Conservation (phyloP, 768 basidiomycete species). For the Suillus ampliporus region DNA sequence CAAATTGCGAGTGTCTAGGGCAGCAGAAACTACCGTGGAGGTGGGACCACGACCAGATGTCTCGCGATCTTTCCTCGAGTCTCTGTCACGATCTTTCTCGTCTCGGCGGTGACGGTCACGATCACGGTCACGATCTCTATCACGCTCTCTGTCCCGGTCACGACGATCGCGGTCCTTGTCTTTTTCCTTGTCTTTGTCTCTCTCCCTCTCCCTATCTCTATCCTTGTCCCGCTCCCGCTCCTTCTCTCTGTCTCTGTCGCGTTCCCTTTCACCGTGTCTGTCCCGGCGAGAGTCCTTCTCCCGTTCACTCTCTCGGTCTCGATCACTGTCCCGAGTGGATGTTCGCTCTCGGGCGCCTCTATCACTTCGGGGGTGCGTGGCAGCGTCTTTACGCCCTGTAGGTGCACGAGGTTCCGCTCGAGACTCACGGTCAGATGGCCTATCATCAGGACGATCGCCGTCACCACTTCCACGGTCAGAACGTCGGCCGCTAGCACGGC, state of each 20-base stretch:
- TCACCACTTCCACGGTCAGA: conserved; percentile 56
- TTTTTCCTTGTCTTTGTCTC: conserved; percentile 46
- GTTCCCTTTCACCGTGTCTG: conserved; percentile 52
- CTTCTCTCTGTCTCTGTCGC: conserved; percentile 51
- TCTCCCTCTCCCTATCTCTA: conserved; percentile 46
- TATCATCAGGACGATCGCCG: conserved; percentile 54
- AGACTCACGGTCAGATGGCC: conserved; percentile 56
- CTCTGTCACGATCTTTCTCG: conserved; percentile 68
- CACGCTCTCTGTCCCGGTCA: conserved; percentile 53
- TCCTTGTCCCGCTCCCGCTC: conserved; percentile 55
- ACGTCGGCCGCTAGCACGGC: conserved; percentile 71
- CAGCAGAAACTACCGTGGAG: conserved; percentile 33
- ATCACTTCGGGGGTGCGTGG: conserved; percentile 58
- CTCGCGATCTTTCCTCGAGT: conserved; percentile 67
- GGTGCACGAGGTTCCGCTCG: conserved; percentile 51
- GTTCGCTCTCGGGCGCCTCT: conserved; percentile 51
- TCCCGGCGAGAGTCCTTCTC: conserved; percentile 56
- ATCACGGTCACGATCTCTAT: conserved; percentile 50
- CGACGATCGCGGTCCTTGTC: conserved; percentile 44
- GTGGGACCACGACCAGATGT: conserved; percentile 40
- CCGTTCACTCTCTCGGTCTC: conserved; percentile 51
- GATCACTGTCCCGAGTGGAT: conserved; percentile 36
- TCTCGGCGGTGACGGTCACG: conserved; percentile 58
- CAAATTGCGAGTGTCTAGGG: conserved; percentile 58
- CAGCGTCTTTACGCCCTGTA: conserved; percentile 52